phyloP scores from a whole-genome alignment of 139 green algal species.

The Diplosphaera chodatii region DNA sequence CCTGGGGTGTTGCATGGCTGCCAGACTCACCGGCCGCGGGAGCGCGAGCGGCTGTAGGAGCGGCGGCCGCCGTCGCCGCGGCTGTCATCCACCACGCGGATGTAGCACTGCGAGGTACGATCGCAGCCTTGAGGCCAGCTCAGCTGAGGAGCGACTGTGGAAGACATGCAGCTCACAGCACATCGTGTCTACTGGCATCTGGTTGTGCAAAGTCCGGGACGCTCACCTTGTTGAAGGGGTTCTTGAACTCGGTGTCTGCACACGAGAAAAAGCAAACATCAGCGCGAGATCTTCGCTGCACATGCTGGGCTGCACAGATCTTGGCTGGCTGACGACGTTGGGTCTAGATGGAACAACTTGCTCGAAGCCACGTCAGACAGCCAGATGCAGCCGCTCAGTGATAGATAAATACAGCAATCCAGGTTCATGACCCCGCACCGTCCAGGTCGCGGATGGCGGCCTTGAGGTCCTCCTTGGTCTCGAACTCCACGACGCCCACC shows the following conservation, averaged over 20 bases:
- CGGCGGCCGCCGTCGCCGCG: slow-evolving; percentile 3
- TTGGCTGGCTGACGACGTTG: no score
- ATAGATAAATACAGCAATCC: no score
- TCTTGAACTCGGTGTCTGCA: slow-evolving; percentile 74
- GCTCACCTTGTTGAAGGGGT: slow-evolving; percentile 66
- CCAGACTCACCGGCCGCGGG: not conserved
- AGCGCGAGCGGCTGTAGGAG: not conserved
- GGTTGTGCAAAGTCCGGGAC: no score
- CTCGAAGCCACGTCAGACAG: not conserved
- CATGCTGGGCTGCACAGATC: no score
- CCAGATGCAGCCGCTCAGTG: not conserved
- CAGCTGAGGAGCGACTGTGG: no score
- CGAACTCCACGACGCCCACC: slow-evolving; percentile 62
- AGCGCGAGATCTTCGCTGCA: no score
- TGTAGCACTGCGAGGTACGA: slow-evolving; percentile 15
- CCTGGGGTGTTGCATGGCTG: not conserved
- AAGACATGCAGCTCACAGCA: no score
- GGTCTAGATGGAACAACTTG: no score
- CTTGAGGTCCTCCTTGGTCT: slow-evolving; percentile 46
- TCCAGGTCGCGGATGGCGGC: slow-evolving; percentile 24
- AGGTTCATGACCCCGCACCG: not conserved
- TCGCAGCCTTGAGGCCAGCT: no score
- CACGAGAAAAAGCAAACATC: no score
- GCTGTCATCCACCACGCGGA: slow-evolving; percentile 20
- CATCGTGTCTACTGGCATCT: no score